Base-by-base conservation (phyloP, 2,329 filamentous ascomycete genomes). In the Phialophora verrucosa region DNA sequence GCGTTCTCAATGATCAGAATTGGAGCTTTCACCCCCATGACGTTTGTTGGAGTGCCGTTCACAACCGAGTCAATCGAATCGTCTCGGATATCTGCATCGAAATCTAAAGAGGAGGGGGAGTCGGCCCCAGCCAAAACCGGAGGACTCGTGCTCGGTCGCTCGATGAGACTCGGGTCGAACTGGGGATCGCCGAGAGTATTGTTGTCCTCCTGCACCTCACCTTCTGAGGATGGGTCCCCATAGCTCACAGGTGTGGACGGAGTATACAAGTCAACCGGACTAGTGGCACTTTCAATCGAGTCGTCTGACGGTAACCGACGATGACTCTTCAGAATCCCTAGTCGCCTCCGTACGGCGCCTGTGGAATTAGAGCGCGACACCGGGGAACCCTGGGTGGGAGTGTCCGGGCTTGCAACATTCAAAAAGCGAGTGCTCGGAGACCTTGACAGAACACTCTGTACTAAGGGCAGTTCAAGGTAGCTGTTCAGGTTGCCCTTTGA, bases 401-500 rank as follows among this genome's bases (percentile, higher is more conserved):
- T 66, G 10, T 67, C 67, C 23, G 65, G 59, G 35, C 49, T 68
- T 14, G 64, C 42, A 17, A 62, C 31, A 53, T 69, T 72, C 27
- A 71, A 31, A 65, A 70, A 72, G 56, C 62, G 59, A 17, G 67
- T 73, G 63, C 80, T 80, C 62, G 80, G 79, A 29, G 80, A 81
- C 31, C 80, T 77, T 5, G 78, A 74, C 11, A 83, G 76, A 71
- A 83, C 81, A 64, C 78, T 80, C 63, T 82, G 81, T 5, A 83
- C 76, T n/a, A 80, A 74, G 0, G 79, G 80, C 53, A 81, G 75
- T 65, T 81, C 81, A 63, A 82, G 78, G 67, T 81, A 82, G 54
- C 75, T 78, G 51, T 78, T 76, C 50, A 77, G 73, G 0, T 78
- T 74, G n/a, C 77, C 78, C 12, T 79, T 79, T 0, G 80, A 81